Evolutionary conservation across 805 yeast species (phyloP).

Genomic region (Myxozyma udenii): DNA sequence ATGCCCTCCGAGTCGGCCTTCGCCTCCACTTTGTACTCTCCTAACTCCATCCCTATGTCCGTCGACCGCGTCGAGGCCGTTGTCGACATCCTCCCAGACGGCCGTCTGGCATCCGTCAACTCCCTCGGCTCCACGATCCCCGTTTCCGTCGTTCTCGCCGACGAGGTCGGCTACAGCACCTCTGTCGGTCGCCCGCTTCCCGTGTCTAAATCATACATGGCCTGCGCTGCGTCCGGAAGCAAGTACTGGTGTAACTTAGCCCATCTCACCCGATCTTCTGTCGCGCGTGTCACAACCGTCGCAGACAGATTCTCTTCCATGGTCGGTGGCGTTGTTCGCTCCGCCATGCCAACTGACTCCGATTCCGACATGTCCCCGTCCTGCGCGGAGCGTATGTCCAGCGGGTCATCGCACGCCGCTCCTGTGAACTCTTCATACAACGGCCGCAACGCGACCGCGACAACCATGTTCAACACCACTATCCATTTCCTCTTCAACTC

Average conservation of each 20-base stretch:
- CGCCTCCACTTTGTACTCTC: not conserved
- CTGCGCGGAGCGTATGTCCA: too few species aligned
- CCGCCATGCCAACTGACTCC: too few species aligned
- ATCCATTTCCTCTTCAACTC: slow-evolving; percentile 11
- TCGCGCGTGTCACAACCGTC: too few species aligned
- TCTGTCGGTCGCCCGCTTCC: not conserved
- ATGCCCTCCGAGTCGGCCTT: not conserved
- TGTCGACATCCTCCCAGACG: not conserved
- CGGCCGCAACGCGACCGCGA: slow-evolving; percentile 19
- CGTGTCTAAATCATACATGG: not conserved
- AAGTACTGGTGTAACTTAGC: not conserved
- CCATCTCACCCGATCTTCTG: not conserved
- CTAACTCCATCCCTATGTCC: not conserved
- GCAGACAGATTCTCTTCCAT: too few species aligned
- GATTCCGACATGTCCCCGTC: too few species aligned
- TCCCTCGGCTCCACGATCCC: not conserved
- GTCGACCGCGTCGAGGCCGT: not conserved
- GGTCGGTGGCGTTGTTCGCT: too few species aligned
- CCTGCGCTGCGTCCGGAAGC: not conserved
- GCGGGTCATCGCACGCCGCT: too few species aligned
- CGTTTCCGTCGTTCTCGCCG: not conserved
- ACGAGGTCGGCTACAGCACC: not conserved
- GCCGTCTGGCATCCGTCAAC: not conserved
- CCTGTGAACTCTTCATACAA: too few species aligned
- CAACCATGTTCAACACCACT: slow-evolving; percentile 12